These are phyloP conservation scores for Huiozyma naganishii DNA, from an alignment of 805 yeast species.

Conservation along the genomic window DNA sequence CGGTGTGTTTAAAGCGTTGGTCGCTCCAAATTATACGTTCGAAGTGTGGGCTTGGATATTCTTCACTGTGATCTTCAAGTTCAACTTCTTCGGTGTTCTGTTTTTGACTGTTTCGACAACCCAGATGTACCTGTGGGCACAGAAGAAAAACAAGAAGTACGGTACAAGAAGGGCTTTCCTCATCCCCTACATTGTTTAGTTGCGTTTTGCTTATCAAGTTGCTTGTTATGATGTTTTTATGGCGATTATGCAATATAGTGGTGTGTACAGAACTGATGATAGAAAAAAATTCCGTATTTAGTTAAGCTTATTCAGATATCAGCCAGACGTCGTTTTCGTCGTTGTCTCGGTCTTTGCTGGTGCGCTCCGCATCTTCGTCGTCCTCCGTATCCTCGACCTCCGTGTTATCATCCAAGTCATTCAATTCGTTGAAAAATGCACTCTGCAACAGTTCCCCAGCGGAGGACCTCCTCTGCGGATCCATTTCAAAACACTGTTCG, in stretches of 20 bases:
- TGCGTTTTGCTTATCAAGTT: neutral
- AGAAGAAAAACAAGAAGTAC: conserved; percentile 71
- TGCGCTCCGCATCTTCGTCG: conserved; percentile 11
- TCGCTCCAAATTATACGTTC: conserved; percentile 92
- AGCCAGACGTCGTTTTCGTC: conserved; percentile 19
- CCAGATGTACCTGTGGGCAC: conserved; percentile 92
- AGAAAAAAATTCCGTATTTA: neutral
- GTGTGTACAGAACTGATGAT: neutral
- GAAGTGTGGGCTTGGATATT: conserved; percentile 70
- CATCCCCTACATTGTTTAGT: conserved; percentile 61
- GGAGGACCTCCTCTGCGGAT: conserved; percentile 44
- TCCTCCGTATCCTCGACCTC: conserved; percentile 22
- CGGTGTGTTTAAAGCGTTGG: conserved; percentile 67
- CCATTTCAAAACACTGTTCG: conserved; percentile 46
- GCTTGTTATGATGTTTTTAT: neutral
- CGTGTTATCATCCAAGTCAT: conserved; percentile 10
- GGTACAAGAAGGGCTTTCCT: conserved; percentile 69
- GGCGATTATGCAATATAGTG: neutral
- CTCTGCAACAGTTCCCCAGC: conserved; percentile 47
- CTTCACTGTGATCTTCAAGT: conserved; percentile 52
- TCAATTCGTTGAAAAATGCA: conserved; percentile 46
- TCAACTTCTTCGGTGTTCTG: conserved; percentile 65
- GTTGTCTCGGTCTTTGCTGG: conserved; percentile 8
- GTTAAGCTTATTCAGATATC: conserved; percentile 11
- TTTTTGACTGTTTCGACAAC: conserved; percentile 60